Conservation (phyloP, 305 asterid genomes). For the Ajuga reptans region DNA sequence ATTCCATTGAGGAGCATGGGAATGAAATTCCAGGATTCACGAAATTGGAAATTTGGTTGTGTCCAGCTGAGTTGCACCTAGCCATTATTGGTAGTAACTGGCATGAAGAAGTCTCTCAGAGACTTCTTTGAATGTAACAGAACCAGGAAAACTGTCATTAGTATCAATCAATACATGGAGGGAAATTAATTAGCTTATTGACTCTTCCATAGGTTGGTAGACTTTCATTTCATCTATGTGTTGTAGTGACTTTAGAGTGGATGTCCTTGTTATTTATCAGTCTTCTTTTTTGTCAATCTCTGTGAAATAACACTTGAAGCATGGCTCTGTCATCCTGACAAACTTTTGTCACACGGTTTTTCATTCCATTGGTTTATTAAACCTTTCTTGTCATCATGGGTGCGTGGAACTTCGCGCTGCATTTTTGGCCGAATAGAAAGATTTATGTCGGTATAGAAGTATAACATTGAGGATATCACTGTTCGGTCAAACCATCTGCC, state of each 20-base stretch:
- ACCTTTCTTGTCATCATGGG: not conserved
- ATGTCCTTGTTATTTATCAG: not conserved
- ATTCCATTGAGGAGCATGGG: not conserved
- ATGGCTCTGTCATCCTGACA: not conserved
- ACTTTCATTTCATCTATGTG: not conserved
- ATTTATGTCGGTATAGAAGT: not conserved
- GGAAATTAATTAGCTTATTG: not conserved
- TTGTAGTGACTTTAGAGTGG: not conserved
- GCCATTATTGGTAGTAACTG: too few species aligned
- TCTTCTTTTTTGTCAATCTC: not conserved
- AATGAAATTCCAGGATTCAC: too few species aligned
- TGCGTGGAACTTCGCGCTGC: not conserved
- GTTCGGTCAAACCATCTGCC: not conserved
- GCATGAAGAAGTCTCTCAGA: too few species aligned
- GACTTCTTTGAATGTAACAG: too few species aligned
- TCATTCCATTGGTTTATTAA: not conserved
- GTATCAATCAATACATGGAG: not conserved
- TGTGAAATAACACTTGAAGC: not conserved
- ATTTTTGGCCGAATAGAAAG: not conserved
- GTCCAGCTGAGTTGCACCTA: too few species aligned
- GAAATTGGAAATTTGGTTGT: too few species aligned
- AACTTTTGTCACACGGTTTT: not conserved
- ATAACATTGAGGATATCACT: not conserved
- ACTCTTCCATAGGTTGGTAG: not conserved
- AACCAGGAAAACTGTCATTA: not conserved